Percentiles rank a stretch among this genome's conserved stretches.
Conservation (phyloP, 139 green algal species). For the Nannochloris sp. region DNA sequence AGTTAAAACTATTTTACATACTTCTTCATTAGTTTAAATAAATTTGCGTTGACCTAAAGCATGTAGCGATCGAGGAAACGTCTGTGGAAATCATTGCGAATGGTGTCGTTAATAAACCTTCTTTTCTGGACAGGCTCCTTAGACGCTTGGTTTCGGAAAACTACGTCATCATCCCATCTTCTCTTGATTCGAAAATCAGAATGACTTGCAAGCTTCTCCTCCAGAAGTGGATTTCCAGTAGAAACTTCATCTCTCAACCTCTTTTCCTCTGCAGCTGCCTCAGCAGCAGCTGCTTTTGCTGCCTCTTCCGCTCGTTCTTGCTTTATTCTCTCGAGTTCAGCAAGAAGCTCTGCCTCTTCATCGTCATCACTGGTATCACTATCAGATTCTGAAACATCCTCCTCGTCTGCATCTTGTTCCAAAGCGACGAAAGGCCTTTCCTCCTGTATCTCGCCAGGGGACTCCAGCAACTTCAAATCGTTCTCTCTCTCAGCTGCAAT, state of each 20-base stretch:
- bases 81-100: conserved; percentile 95
- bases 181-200: conserved; percentile 49
- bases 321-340: conserved; percentile 92
- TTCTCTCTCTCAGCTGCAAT: conserved; percentile 59
- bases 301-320: conserved; percentile 71
- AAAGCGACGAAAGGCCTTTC: conserved; percentile 48
- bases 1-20: neutral
- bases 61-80: conserved; percentile 92
- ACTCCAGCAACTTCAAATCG: conserved; percentile 71
- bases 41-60: conserved; percentile 31
- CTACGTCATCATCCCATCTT: conserved; percentile 96
- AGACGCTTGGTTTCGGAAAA: conserved; percentile 89
- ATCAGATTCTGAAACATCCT: neutral
- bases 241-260: conserved; percentile 63
- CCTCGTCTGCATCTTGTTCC: conserved; percentile 51
- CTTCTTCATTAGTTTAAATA: neutral
- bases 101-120: conserved; percentile 98
- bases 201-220: conserved; percentile 21
- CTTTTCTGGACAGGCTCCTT: conserved; percentile 82
- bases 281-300: conserved; percentile 44
- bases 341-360: conserved; percentile 85
- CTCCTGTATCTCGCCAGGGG: conserved; percentile 1
- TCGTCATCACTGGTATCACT: conserved; percentile 53
- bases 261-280: conserved; percentile 38
- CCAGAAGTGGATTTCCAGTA: conserved; percentile 85